Percentiles rank a stretch among this genome's conserved stretches.
These are phyloP conservation scores for Candida silvatica DNA, from an alignment of 805 yeast genomes.

Conservation along the genomic window DNA sequence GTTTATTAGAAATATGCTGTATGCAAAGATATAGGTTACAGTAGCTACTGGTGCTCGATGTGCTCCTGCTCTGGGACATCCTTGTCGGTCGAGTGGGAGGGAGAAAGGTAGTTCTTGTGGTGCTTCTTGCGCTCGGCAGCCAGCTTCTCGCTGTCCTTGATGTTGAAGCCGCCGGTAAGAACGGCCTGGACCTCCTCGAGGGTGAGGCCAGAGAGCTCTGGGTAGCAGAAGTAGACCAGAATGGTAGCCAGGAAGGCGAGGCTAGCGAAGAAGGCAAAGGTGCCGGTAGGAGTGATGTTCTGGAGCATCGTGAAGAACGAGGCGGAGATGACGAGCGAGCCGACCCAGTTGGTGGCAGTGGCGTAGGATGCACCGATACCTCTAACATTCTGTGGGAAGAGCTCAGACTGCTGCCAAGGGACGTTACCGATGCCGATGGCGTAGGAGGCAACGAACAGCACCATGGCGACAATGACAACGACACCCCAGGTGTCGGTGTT, in stretches of 20 bases:
- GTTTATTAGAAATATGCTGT: too few species aligned
- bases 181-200: slow-evolving; percentile 85
- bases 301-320: slow-evolving; percentile 92
- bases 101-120: neutral
- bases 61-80: neutral
- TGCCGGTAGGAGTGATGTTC: slow-evolving; percentile 90
- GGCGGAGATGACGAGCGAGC: slow-evolving; percentile 83
- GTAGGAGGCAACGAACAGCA: slow-evolving; percentile 78
- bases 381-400: slow-evolving; percentile 89
- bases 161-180: slow-evolving; percentile 78
- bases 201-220: slow-evolving; percentile 85
- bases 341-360: slow-evolving; percentile 93
- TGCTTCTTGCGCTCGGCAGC: slow-evolving; percentile 35
- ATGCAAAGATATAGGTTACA: too few species aligned
- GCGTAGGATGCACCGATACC: slow-evolving; percentile 88
- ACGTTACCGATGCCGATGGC: slow-evolving; percentile 95
- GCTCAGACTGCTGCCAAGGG: slow-evolving; percentile 97
- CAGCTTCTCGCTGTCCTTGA: slow-evolving; percentile 50
- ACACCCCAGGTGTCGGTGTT: slow-evolving; percentile 81
- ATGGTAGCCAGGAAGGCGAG: slow-evolving; percentile 64
- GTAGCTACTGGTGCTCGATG: too few species aligned
- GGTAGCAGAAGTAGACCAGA: slow-evolving; percentile 77
- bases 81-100: neutral
- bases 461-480: slow-evolving; percentile 78
- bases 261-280: slow-evolving; percentile 85